Evolutionary conservation across 73 alveolate genomes (phyloP), one percentile per base, ranked within the genome.

Genomic region (Breviolum minutum): DNA sequence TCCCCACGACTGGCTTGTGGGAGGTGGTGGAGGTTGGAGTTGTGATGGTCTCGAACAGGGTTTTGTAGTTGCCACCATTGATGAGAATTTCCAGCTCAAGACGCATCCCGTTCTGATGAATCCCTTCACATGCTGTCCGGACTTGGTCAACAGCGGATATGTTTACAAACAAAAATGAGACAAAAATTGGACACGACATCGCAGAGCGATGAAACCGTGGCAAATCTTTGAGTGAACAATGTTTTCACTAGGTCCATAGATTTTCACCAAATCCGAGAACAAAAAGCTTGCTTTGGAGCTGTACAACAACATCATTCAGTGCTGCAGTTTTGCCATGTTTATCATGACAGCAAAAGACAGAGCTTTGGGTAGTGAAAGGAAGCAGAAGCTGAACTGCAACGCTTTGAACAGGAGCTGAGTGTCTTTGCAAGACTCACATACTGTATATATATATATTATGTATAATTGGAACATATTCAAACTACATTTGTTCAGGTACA

Each of bases 11-110:
- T 91, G 97, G 97, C 89, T 91, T 24, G 97, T 91, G 63, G 97
- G 97, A 60, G 97, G 97, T 63, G 97, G 97, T 22, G 97, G 97
- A 66, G 97, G 97, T 14, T 91, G 97, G 97, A 91, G 97, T 68
- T 91, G 97, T 40, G 97, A 91, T 74, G 97, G 97, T 79, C 60
- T 60, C 14, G 97, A 91, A 88, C 97, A 91, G 89, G 97, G 97
- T 88, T 91, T 91, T 29, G 63, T 91, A 76, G 97, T 91, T 19
- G 97, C 64, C 16, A 89, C 87, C 73, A 89, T 89, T 79, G 96
- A 70, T 29, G 17, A 89, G 29, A 26, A 30, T 26, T 89, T 20
- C 74, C 17, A 89, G 11, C 30, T 89, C 14, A 68, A 74, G 87
- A 89, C 96, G 54, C 80, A 29, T 74, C 95, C 95, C 20, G 84